Base-by-base conservation (phyloP, 768 basidiomycete species). In the Leccinum subgranulosum region DNA sequence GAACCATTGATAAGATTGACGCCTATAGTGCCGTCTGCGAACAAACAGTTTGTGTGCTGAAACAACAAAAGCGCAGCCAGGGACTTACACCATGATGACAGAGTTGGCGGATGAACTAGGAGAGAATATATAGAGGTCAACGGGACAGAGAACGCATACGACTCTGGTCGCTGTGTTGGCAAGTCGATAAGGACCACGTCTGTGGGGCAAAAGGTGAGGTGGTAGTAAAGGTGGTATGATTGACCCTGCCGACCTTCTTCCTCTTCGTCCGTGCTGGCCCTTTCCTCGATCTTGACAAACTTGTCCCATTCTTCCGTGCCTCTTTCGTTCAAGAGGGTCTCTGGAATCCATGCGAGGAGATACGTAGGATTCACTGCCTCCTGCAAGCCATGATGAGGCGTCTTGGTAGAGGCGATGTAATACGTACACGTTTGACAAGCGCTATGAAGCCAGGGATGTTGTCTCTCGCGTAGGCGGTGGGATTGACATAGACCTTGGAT, bases 111-210 rank as follows among this genome's bases (percentile, higher is more conserved):
- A 65, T 90, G 85, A 1, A 93, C 88, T 56, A 94, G 78, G 54
- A 97, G 81, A 10, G 92, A 95, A 68, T 96, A 97, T 64, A 98
- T 85, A 10, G 88, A 89, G 0, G 89, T 88, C 47, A 97, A 67
- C 10, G 94, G 90, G 1, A 96, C 90, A n/a, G 94, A 95, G 76
- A 97, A 97, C 1, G 94, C 93, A 68, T 97, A 97, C 19, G 90
- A 90, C 71, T 95, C 92, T 3, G 92, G 89, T 51, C 88, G 79
- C 63, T 88, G 87, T 1, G 84, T 84, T 31, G 93, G 93, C 54
- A 93, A 78, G 63, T 93, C 89, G 60, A 94, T 92, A 43, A 94
- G 80, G 23, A 94, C 89, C 28, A 86, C 86, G 66, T 94, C 92
- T 93, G 59, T 25, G 46, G 17, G 58, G 39, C 36, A 54, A 34